These are phyloP conservation scores for Apiotrichum sp. DNA, from an alignment of 1,284 basidiomycete species.

Conservation along the genomic window DNA sequence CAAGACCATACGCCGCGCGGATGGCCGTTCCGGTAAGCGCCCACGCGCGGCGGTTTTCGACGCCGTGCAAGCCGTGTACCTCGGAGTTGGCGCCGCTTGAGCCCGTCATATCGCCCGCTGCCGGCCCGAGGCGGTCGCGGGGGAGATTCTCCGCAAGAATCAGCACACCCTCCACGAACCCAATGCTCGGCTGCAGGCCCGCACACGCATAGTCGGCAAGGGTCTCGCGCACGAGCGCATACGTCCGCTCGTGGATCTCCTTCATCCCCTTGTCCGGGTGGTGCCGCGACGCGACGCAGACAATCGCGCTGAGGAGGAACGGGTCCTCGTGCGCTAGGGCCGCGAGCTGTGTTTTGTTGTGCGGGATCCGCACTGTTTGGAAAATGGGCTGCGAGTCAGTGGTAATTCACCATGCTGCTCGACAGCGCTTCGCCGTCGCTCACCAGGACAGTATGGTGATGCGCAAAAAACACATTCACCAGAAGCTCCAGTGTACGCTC, in stretches of 20 bases:
- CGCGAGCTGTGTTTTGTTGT: conserved; percentile 35
- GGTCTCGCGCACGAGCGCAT: conserved; percentile 36
- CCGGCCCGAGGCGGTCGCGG: conserved; percentile 17
- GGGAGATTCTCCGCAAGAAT: conserved; percentile 45
- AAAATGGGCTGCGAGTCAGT: conserved; percentile 38
- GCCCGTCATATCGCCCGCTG: conserved; percentile 17
- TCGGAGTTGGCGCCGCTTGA: conserved; percentile 13
- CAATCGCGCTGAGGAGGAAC: conserved; percentile 43
- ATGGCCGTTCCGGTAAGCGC: conserved; percentile 47
- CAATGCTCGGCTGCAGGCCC: conserved; percentile 43
- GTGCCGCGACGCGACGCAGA: conserved; percentile 45
- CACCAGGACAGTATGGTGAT: conserved; percentile 44
- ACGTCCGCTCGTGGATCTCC: conserved; percentile 34
- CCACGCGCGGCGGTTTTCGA: conserved; percentile 47
- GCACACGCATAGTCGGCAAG: conserved; percentile 40
- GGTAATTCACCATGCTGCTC: neutral
- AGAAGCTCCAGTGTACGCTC: conserved; percentile 31
- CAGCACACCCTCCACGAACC: conserved; percentile 47
- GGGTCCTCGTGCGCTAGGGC: conserved; percentile 38
- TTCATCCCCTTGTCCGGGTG: conserved; percentile 27
- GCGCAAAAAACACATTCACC: conserved; percentile 39
- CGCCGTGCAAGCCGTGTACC: conserved; percentile 33
- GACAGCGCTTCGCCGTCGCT: conserved; percentile 4
- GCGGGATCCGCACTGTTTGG: conserved; percentile 43
- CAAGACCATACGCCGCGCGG: conserved; percentile 42